phyloP scores from a whole-genome alignment of 2,329 filamentous ascomycete species.

The Alternaria ventricosa region DNA sequence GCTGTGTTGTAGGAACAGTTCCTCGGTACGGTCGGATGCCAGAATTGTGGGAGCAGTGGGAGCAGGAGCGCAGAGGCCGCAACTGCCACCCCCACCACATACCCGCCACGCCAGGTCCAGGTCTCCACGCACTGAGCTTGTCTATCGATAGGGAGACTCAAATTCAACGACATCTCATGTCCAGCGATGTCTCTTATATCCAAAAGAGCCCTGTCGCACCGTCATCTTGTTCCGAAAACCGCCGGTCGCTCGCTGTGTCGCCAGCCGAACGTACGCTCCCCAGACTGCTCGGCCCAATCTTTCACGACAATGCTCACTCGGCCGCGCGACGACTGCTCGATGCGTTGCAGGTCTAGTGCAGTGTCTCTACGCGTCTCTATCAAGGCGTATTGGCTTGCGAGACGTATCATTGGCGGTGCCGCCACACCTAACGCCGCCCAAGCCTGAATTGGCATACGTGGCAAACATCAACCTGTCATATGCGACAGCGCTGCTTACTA shows the following conservation, averaged over 20 bases:
- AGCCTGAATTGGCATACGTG: slow-evolving; percentile 10
- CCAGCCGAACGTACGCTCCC: neutral
- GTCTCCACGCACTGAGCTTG: slow-evolving; percentile 16
- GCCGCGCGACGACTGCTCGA: slow-evolving; percentile 1
- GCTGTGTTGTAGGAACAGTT: neutral
- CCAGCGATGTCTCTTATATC: neutral
- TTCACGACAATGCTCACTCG: slow-evolving; percentile 3
- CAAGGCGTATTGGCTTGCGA: neutral
- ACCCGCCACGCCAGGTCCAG: slow-evolving; percentile 15
- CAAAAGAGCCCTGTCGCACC: neutral
- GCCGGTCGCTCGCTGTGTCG: slow-evolving; percentile 4
- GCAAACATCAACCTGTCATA: slow-evolving; percentile 12
- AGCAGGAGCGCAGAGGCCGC: neutral
- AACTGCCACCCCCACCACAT: slow-evolving; percentile 14
- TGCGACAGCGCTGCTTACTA: slow-evolving; percentile 8
- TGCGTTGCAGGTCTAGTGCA: slow-evolving; percentile 10
- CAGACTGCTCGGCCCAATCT: neutral
- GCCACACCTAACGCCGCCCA: slow-evolving; percentile 5
- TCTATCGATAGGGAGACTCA: slow-evolving; percentile 26
- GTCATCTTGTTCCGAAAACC: neutral
- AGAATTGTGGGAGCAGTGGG: slow-evolving; percentile 19
- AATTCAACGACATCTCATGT: slow-evolving; percentile 24
- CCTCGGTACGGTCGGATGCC: neutral
- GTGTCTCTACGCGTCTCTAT: slow-evolving; percentile 1
- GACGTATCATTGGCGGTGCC: slow-evolving; percentile 12